phyloP scores from a whole-genome alignment of 164 flowering plant species.

The Umbellularia californica region DNA sequence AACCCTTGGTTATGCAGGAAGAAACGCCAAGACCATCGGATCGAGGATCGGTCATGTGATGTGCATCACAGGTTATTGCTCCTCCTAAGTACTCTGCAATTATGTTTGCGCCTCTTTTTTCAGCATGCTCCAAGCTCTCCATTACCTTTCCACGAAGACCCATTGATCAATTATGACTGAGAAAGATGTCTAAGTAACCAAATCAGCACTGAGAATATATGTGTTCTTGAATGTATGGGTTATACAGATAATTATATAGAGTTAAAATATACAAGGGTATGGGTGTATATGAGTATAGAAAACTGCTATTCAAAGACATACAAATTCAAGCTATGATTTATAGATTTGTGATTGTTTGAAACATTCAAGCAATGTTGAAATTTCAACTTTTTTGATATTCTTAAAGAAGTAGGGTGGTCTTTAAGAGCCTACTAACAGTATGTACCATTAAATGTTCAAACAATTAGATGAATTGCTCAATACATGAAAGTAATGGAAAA shows the following conservation, averaged over 20 bases:
- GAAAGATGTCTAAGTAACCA: neutral
- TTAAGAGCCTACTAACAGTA: too few species aligned
- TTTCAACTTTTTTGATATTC: too few species aligned
- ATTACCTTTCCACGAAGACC: slow-evolving; percentile 32
- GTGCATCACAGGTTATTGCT: slow-evolving; percentile 61
- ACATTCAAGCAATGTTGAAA: too few species aligned
- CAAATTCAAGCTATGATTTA: too few species aligned
- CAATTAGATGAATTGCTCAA: neutral
- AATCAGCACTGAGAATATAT: neutral
- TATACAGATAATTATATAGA: too few species aligned
- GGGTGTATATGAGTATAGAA: too few species aligned
- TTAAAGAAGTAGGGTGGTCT: too few species aligned
- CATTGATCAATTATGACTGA: slow-evolving; percentile 1
- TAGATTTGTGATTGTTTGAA: too few species aligned
- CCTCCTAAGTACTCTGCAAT: slow-evolving; percentile 69
- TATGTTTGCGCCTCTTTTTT: slow-evolving; percentile 59
- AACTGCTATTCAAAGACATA: too few species aligned
- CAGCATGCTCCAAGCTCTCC: slow-evolving; percentile 72
- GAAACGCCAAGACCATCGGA: slow-evolving; percentile 70
- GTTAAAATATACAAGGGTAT: neutral
- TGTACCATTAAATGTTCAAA: too few species aligned
- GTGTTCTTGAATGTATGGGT: neutral
- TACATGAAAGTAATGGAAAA: neutral
- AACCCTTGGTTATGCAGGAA: slow-evolving; percentile 54
- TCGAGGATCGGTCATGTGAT: slow-evolving; percentile 75